Evolutionary conservation across 2,329 filamentous ascomycete species (phyloP), one percentile per base, ranked within the genome.

Genomic region (Neopestalotiopsis sp.): DNA sequence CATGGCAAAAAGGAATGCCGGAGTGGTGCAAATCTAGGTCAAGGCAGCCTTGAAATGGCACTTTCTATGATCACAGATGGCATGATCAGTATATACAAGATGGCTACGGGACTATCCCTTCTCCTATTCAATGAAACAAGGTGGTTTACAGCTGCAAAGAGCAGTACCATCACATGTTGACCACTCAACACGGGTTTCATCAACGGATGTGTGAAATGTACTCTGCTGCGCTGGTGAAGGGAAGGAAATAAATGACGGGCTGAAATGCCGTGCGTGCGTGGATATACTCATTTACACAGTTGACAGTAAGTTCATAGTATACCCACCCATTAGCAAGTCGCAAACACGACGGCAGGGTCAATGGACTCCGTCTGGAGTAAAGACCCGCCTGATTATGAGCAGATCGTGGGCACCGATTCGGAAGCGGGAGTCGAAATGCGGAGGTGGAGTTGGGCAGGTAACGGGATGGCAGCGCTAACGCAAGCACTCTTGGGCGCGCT

Each of bases 41-140:
- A 20, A 38, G 10, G 28, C 45, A 38, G 52, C 64, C 30, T 66
- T 24, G 13, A 45, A 45, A 66, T 66, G 64, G 45, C 64, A 66
- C 32, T 57, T 66, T 28, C 20, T 38, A 17, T 13, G 52, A 24
- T n/a, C 24, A 56, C 52, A 57, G 12, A 57, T 24, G 64, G 28
- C 52, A 58, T 66, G 64, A 38, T 57, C 32, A 14, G 30, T 66
- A 66, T 66, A 57, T 56, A 66, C 64, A 34, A 28, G 45, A 57
- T 66, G 45, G 24, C 28, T 32, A 30, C 13, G 64, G 64, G 32
- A 32, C 52, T 58, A 13, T n/a, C 28, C 42, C 32, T 24, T 20
- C 17, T 65, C 20, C 20, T 52, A 52, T n/a, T n/a, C 28, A 66
- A 66, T 66, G 24, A 56, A 66, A 34, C 17, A 40, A 24, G 64